Evolutionary conservation across 129 eudicot species (phyloP), one percentile per base, ranked within the genome.

Genomic region (sunflower (Helianthus annuus)): DNA sequence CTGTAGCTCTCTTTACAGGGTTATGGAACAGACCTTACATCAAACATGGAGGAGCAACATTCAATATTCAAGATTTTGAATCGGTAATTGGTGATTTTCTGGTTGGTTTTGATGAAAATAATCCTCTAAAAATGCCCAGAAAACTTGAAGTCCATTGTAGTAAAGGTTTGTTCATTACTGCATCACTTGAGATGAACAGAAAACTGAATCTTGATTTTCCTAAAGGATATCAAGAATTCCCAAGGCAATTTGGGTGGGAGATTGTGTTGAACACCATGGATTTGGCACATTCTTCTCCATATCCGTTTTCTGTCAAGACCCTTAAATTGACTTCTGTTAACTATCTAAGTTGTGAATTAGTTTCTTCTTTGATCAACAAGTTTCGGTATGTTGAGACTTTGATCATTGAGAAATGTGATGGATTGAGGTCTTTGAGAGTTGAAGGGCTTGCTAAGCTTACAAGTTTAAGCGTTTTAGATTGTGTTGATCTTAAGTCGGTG

Each of bases 231-330:
- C 70, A 32, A 73, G 62, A 61, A 9, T 48, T 32, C 48, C 77
- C 77, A 15, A 73, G 77, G 69, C 77, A 73, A n/a, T 73, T 73
- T 60, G 70, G 70, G 44, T 61, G 77, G 77, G 77, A 34, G 59
- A 60, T 61, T 32, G 70, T 73, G 69, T 36, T 73, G 15, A 73
- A 61, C 61, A 73, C 70, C 17, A 29, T 48, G 49, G 70, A 73
- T 63, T 73, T 73, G 5, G 14, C 70, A 3, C 77, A 73, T 16
- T 19, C 39, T 46, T 65, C 79, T 44, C 48, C 79, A 5, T 13
- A 52, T 74, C 56, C 22, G 6, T 65, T 74, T 65, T 74, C 13
- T 19, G 17, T 52, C 3, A 74, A 39, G 42, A 74, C 72, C 22
- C 79, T 65, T 8, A 76, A 57, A 11, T 32, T 76, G 58, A 76